Evolutionary conservation across 768 basidiomycete species (phyloP), one percentile per base, ranked within the genome.

Genomic region (Lyophyllum semitale): DNA sequence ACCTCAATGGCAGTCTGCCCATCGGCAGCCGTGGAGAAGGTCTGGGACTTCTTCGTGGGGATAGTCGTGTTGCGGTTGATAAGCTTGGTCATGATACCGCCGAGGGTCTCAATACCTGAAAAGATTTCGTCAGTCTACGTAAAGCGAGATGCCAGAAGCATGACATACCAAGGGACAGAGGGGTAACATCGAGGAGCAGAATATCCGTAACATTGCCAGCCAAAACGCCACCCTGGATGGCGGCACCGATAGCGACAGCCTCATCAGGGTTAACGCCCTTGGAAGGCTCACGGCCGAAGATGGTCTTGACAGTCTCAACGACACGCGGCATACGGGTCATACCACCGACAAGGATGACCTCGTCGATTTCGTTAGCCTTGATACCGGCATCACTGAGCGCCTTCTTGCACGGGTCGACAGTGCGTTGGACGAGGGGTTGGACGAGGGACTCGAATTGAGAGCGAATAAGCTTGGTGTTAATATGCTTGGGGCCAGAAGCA

Each of bases 201-300:
- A 98, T 95, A 67, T 98, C 95, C 33, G 91, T 97, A 54, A 98
- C 95, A 66, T 94, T 91, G 42, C 97, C 97, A 55, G 95, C 90
- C 43, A 99, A 83, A 54, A 99, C 96, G 79, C 95, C 96, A 69
- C 93, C 97, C 73, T 99, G 97, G 63, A 99, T 96, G 40, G 96
- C 87, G 35, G 97, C 97, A 70, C 97, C 97, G 57, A 98, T 95
- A 43, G 97, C 95, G 66, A 98, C 97, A 51, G 97, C 97, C 76
- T 98, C 96, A 61, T 99, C 97, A 49, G 97, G 97, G 81, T 99
- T 99, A 66, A 98, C 96, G 73, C 96, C 96, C 82, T 98, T 99
- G 75, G 87, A 90, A 20, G 97, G 95, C 20, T 99, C 97, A 45
- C 94, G 91, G 51, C 95, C 95, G 68, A 99, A 99, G 68, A 97